Evolutionary conservation across 176 grass and related monocot genomes (phyloP), one percentile per base, ranked within the genome.

Genomic region (Urochloa ruziziensis): DNA sequence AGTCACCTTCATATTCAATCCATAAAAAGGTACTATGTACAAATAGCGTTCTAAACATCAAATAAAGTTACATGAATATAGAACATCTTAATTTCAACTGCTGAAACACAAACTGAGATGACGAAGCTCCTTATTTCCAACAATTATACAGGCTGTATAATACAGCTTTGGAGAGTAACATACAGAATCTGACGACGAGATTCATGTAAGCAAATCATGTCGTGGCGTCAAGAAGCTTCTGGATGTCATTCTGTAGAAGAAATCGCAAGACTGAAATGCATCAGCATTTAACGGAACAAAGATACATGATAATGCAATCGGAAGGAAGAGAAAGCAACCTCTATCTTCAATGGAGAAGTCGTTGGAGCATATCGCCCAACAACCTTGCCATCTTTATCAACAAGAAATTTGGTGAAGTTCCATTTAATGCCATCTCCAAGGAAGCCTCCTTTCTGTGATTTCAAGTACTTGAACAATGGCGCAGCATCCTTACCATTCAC

Each of bases 391-490:
- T 83, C 75, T 92, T 92, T 89, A 32, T 58, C 73, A 4, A 92
- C 83, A 79, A 83, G 87, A 76, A 92, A 92, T 59, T 92, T 92
- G 43, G 80, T 89, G 83, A 92, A 92, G 72, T 92, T 89, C 91
- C 91, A 92, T 78, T 92, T 92, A 82, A 92, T 92, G 49, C 74
- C 86, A 70, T 88, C 84, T 25, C 90, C 86, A 62, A 85, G 60
- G 58, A 86, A 81, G 49, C 90, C 90, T 74, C 86, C 73, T 83
- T 86, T 89, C 63, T 92, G 83, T 35, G 71, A 80, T 83, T 83
- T 92, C 74, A 92, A 75, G 48, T 81, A 92, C 67, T 86, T 92
- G 82, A 89, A 92, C 13, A 92, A 84, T 21, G 67, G 83, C 40
- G 74, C 68, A 23, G 87, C 85, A 7, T 84, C 72, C 80, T 87